These are phyloP conservation scores for Apiospora pterosperma DNA, from an alignment of 2,329 filamentous ascomycete genomes.

Conservation along the genomic window DNA sequence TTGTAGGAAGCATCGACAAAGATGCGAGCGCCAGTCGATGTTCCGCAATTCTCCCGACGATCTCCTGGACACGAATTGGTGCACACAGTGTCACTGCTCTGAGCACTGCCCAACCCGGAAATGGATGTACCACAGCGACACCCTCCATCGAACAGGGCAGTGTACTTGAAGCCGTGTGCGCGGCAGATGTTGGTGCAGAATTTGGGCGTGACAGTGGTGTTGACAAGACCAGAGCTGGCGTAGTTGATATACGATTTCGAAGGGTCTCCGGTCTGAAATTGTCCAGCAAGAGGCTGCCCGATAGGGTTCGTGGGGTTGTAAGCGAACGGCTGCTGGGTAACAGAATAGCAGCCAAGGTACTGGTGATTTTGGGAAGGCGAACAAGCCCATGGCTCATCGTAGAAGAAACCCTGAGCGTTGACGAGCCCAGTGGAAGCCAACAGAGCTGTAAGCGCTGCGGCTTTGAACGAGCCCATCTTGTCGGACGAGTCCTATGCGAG, in stretches of 20 bases:
- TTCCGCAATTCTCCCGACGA: slow-evolving; percentile 22
- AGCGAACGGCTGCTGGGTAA: background rate
- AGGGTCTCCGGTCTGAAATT: background rate
- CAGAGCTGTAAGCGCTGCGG: slow-evolving; percentile 15
- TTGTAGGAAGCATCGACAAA: slow-evolving; percentile 25
- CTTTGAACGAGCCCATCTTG: slow-evolving; percentile 19
- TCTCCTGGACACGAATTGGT: slow-evolving; percentile 21
- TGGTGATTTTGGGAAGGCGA: slow-evolving; percentile 5
- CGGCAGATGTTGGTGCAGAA: slow-evolving; percentile 22
- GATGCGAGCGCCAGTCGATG: slow-evolving; percentile 16
- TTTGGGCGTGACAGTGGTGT: slow-evolving; percentile 20
- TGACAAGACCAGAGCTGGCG: background rate
- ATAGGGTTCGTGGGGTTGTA: background rate
- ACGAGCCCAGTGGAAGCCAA: slow-evolving; percentile 14
- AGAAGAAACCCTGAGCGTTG: slow-evolving; percentile 15
- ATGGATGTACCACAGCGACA: slow-evolving; percentile 22
- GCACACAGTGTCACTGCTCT: background rate
- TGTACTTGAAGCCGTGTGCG: slow-evolving; percentile 23
- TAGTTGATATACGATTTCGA: background rate
- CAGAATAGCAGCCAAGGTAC: background rate
- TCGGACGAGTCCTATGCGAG: slow-evolving; percentile 2
- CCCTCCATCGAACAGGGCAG: slow-evolving; percentile 14
- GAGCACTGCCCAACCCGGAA: background rate
- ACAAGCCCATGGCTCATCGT: slow-evolving; percentile 11
- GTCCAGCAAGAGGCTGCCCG: background rate